A percentile compares a stretch with the other conserved stretches of the same genome.
These are phyloP conservation scores for Eustoma russellianum DNA, from an alignment of 257 asterid species.

Conservation along the genomic window DNA sequence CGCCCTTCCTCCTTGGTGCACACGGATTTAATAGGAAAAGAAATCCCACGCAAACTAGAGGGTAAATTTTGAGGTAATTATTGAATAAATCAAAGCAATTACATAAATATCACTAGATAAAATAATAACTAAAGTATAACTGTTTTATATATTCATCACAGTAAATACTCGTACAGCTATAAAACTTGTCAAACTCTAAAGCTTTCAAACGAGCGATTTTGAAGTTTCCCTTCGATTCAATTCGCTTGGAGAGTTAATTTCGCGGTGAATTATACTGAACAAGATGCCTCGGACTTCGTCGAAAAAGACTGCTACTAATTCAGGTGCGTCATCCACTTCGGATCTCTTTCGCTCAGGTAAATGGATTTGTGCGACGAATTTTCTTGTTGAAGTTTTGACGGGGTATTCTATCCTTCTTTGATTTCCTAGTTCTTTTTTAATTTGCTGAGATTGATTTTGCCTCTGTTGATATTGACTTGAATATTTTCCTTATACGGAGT, in stretches of 20 bases:
- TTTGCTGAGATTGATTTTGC: neutral
- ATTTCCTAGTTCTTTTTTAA: neutral
- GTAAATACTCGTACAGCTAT: too few species aligned
- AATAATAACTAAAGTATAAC: too few species aligned
- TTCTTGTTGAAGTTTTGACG: neutral
- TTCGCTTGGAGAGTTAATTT: neutral
- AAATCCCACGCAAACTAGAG: too few species aligned
- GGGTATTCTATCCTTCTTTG: neutral
- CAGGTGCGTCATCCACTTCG: conserved; percentile 41
- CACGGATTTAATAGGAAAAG: too few species aligned
- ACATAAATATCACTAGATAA: too few species aligned
- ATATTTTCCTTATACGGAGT: neutral
- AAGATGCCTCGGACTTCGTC: conserved; percentile 88
- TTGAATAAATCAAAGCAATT: too few species aligned
- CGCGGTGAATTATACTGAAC: neutral
- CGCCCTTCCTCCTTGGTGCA: too few species aligned
- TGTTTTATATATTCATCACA: too few species aligned
- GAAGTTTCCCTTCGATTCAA: too few species aligned
- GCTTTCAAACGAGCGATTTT: neutral
- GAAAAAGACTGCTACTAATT: conserved; percentile 35
- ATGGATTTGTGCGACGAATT: neutral
- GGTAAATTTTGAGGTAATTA: too few species aligned
- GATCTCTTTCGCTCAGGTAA: conserved; percentile 80
- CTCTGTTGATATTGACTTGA: neutral
- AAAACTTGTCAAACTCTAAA: neutral